phyloP scores from a whole-genome alignment of 2,329 filamentous ascomycete species.

The Alternaria gaisen region DNA sequence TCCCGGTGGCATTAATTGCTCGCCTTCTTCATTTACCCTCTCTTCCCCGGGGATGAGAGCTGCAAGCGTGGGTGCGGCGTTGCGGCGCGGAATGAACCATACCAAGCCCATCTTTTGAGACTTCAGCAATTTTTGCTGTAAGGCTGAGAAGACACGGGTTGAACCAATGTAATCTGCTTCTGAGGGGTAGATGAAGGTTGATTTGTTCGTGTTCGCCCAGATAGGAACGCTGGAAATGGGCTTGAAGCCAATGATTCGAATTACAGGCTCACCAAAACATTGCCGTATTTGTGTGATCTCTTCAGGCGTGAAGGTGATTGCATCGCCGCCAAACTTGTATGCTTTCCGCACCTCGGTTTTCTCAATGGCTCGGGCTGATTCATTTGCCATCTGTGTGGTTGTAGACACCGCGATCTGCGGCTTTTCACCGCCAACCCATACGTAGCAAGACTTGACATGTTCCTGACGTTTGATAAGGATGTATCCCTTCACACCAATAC shows the following conservation, averaged over 20 bases:
- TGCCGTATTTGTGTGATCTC: slow-evolving; percentile 80
- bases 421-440: slow-evolving; percentile 87
- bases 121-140: slow-evolving; percentile 85
- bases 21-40: slow-evolving; percentile 68
- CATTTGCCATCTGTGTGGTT: slow-evolving; percentile 78
- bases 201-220: slow-evolving; percentile 87
- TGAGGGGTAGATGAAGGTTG: slow-evolving; percentile 92
- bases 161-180: slow-evolving; percentile 91
- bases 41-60: slow-evolving; percentile 82
- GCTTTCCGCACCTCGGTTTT: slow-evolving; percentile 87
- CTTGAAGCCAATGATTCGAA: slow-evolving; percentile 95
- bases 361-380: slow-evolving; percentile 78
- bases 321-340: slow-evolving; percentile 94
- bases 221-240: slow-evolving; percentile 75
- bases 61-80: slow-evolving; percentile 80
- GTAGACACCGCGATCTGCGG: slow-evolving; percentile 80
- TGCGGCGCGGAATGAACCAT: slow-evolving; percentile 87
- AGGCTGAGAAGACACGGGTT: slow-evolving; percentile 87
- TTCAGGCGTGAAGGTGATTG: slow-evolving; percentile 83
- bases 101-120: slow-evolving; percentile 84
- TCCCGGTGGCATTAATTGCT: slow-evolving; percentile 79
- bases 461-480: slow-evolving; percentile 86
- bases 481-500: slow-evolving; percentile 92
- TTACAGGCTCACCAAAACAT: slow-evolving; percentile 78
- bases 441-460: slow-evolving; percentile 82